These are phyloP conservation scores for Lobosporangium transversale DNA, from an alignment of 192 early-diverging fungal species.

Conservation along the genomic window DNA sequence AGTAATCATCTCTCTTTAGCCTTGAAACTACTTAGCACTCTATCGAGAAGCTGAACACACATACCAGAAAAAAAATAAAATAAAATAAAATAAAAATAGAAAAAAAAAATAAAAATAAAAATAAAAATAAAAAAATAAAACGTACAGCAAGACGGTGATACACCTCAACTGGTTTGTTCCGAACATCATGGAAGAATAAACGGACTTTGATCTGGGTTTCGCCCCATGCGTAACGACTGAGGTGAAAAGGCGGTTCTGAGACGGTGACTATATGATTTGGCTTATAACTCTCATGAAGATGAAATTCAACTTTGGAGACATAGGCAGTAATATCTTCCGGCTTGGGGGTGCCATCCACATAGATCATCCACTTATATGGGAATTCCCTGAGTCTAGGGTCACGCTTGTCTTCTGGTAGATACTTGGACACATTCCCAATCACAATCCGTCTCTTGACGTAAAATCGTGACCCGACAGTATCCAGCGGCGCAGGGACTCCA, in stretches of 20 bases:
- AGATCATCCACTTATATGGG: constrained; percentile 93
- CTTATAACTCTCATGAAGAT: constrained; percentile 89
- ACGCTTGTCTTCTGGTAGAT: constrained; percentile 65
- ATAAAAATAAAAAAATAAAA: background rate
- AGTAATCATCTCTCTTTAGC: too few species aligned
- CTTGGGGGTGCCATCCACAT: constrained; percentile 71
- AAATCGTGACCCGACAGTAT: constrained; percentile 72
- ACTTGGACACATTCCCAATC: constrained; percentile 81
- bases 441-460: constrained; percentile 75
- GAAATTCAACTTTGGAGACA: constrained; percentile 82
- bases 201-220: constrained; percentile 90
- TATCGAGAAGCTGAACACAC: too few species aligned
- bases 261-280: constrained; percentile 92
- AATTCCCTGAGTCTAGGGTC: constrained; percentile 65
- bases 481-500: constrained; percentile 35
- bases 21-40: too few species aligned
- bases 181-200: constrained; percentile 81
- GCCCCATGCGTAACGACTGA: constrained; percentile 94
- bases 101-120: background rate
- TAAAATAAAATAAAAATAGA: constrained; percentile 19
- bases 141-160: constrained; percentile 81
- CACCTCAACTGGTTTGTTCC: constrained; percentile 88
- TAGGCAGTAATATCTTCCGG: constrained; percentile 68
- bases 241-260: constrained; percentile 76
- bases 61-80: background rate